Evolutionary conservation across 2,329 filamentous ascomycete species (phyloP), one percentile per base, ranked within the genome.

Genomic region (Arthrobotrys megalospora): DNA sequence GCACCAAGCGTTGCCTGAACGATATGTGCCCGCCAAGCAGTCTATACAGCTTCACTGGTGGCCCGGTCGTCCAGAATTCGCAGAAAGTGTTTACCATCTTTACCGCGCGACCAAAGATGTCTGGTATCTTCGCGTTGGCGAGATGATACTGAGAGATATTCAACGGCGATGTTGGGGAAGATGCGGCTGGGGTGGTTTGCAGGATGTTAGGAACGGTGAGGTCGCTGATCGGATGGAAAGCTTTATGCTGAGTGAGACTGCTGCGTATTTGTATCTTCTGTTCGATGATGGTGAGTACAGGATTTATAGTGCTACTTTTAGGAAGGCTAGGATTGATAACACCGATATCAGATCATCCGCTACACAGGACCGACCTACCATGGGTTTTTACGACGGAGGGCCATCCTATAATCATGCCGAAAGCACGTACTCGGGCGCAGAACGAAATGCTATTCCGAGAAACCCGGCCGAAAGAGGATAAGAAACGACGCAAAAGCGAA

Each of bases 321-420:
- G 28, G 3, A 24, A 16, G 11, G n/a, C 24, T 28, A 28, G 24
- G 24, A 28, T 28, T 28, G 12, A 32, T 53, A 34, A 53, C 50
- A 16, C 24, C 7, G 24, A 28, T 50, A 3, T 11, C 91, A 3
- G 88, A 90, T 12, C 96, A 98, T 84, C 93, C 94, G 0, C 86
- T 99, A 48, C 98, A 98, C 84, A 91, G 90, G 19, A 86, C 96
- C 45, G 96, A 98, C 84, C 90, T 91, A 0, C 90, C 94, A 0
- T 96, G 92, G 83, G 95, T 99, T 12, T 98, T 99, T 83, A 96
- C 93, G 0, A 99, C 96, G 0, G 96, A 99, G 85, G 96, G 95
- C 0, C 96, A 99, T 84, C 96, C 96, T 2, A 87, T 99, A 52
- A 88, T 98, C 48, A 91, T 99, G 65, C 94, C 94, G 11, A 80